A percentile compares a stretch with the other conserved stretches of the same genome.
Conservation (phyloP, 441 rosid genomes). For the Pelargonium hybrid region DNA sequence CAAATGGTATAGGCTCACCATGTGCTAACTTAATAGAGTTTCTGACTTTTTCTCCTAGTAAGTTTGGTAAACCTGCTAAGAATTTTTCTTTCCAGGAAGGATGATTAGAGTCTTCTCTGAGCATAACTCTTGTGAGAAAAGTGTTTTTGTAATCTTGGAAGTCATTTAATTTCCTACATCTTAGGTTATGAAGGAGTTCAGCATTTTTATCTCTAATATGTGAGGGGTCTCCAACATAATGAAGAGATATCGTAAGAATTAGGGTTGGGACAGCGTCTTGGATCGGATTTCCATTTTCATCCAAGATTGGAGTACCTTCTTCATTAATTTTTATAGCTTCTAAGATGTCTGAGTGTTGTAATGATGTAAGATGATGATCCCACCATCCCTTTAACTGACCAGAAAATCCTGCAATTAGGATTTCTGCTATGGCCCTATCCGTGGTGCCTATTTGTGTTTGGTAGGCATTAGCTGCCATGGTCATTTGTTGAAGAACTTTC, state of each 20-base stretch:
- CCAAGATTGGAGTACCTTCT: not conserved
- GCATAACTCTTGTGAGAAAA: not conserved
- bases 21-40: too few relatives aligned
- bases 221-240: not conserved
- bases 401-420: not conserved
- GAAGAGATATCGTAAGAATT: not conserved
- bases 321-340: too few relatives aligned
- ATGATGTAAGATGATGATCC: not conserved
- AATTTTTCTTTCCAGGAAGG: not conserved
- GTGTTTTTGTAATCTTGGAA: too few relatives aligned
- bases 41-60: too few relatives aligned
- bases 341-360: not conserved
- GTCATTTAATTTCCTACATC: too few relatives aligned
- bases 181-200: not conserved
- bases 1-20: too few relatives aligned
- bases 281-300: not conserved
- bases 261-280: not conserved
- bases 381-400: not conserved
- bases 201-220: not conserved
- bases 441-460: not conserved
- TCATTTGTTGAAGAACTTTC: too few relatives aligned
- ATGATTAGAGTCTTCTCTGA: not conserved
- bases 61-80: too few relatives aligned
- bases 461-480: not conserved
- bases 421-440: too few relatives aligned